These are phyloP conservation scores for Cladosporium sp. DNA, from an alignment of 2,329 filamentous ascomycete genomes.

Conservation along the genomic window DNA sequence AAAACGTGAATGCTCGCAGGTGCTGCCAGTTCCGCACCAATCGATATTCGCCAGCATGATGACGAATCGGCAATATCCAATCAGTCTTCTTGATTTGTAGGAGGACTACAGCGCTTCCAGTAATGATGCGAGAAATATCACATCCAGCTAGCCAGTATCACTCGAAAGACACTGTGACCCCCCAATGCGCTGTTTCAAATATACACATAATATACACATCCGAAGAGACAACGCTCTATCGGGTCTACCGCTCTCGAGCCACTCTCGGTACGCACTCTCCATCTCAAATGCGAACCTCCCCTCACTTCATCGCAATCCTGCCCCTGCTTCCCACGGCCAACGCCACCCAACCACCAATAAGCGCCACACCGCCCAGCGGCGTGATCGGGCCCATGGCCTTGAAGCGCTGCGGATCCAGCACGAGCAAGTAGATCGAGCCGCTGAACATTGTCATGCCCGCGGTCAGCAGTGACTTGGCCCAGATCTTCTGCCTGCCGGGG, in stretches of 20 bases:
- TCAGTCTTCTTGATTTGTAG: background rate
- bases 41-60: background rate
- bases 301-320: constrained; percentile 22
- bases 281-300: background rate
- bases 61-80: background rate
- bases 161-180: background rate
- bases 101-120: background rate
- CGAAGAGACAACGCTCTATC: background rate
- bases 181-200: background rate
- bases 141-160: background rate
- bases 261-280: background rate
- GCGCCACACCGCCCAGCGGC: constrained; percentile 62
- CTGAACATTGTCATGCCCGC: constrained; percentile 68
- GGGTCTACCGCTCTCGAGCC: background rate
- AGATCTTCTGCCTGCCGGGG: constrained; percentile 52
- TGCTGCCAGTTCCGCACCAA: background rate
- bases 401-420: constrained; percentile 62
- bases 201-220: background rate
- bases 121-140: background rate
- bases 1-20: background rate
- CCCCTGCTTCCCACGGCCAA: constrained; percentile 44
- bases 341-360: constrained; percentile 65
- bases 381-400: constrained; percentile 64
- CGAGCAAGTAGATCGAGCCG: constrained; percentile 64
- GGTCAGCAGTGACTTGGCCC: constrained; percentile 57